Evolutionary conservation across 2,329 filamentous ascomycete genomes (phyloP).

Genomic region (Colletotrichum viniferum): DNA sequence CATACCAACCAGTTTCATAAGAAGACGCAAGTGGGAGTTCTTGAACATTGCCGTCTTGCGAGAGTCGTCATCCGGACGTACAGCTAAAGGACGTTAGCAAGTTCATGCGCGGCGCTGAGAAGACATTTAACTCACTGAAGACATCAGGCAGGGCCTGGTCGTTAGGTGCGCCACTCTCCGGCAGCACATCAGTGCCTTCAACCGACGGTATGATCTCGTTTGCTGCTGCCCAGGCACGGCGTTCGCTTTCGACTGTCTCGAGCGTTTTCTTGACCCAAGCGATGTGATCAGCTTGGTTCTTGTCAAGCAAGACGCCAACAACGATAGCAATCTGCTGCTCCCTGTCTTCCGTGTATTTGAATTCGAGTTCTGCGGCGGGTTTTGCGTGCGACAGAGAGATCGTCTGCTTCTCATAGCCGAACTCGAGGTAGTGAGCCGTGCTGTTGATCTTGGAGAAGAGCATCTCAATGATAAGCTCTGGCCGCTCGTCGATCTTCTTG

Average conservation of each 20-base stretch:
- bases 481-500: slow-evolving; percentile 84
- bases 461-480: slow-evolving; percentile 87
- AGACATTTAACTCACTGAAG: slow-evolving; percentile 51
- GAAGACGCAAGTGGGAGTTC: slow-evolving; percentile 83
- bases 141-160: slow-evolving; percentile 35
- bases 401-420: slow-evolving; percentile 84
- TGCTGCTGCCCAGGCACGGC: slow-evolving; percentile 78
- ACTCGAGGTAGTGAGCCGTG: slow-evolving; percentile 87
- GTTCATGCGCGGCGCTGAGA: neutral
- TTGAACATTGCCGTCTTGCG: slow-evolving; percentile 82
- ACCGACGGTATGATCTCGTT: slow-evolving; percentile 62
- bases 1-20: slow-evolving; percentile 79
- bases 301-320: slow-evolving; percentile 79
- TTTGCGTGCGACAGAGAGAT: slow-evolving; percentile 63
- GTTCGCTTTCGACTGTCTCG: slow-evolving; percentile 70
- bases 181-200: slow-evolving; percentile 20
- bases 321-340: slow-evolving; percentile 80
- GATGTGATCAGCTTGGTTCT: slow-evolving; percentile 76
- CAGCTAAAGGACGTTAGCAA: slow-evolving; percentile 46
- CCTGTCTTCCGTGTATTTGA: slow-evolving; percentile 72
- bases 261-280: slow-evolving; percentile 81
- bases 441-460: slow-evolving; percentile 90
- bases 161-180: slow-evolving; percentile 31
- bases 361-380: slow-evolving; percentile 81
- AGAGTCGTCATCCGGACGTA: slow-evolving; percentile 69